Evolutionary conservation across 768 basidiomycete species (phyloP).

Genomic region (Candolleomyces aberdarensis): DNA sequence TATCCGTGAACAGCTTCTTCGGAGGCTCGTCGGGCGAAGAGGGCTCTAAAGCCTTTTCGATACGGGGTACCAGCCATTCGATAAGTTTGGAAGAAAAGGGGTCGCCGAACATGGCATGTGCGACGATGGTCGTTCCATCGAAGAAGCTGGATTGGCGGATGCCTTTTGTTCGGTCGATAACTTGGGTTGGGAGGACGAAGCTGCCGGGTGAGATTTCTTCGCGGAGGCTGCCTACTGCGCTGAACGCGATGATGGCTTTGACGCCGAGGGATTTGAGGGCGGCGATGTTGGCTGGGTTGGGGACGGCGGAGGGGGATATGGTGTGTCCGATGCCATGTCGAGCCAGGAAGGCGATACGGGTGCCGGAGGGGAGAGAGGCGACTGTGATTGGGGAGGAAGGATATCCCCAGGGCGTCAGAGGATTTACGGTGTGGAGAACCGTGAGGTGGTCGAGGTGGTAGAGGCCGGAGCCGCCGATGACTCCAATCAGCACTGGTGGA

Average conservation of each 20-base stretch:
- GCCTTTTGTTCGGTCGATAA: constrained; percentile 97
- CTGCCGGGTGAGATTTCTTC: constrained; percentile 92
- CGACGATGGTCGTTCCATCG: constrained; percentile 76
- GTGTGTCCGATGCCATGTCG: constrained; percentile 85
- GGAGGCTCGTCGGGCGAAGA: too few relatives aligned
- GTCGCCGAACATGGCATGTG: constrained; percentile 92
- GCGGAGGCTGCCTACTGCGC: constrained; percentile 90
- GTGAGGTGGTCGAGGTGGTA: constrained; percentile 93
- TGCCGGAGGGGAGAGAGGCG: constrained; percentile 77
- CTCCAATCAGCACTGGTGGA: constrained; percentile 69
- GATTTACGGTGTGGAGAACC: constrained; percentile 70
- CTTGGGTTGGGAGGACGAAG: constrained; percentile 84
- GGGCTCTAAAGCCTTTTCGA: constrained; percentile 39
- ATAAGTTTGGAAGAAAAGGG: constrained; percentile 73
- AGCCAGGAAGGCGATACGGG: constrained; percentile 83
- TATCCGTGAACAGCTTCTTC: constrained; percentile 73
- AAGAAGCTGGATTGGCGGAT: constrained; percentile 89
- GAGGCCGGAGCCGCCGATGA: constrained; percentile 89
- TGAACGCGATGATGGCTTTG: constrained; percentile 87
- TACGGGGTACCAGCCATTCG: constrained; percentile 60
- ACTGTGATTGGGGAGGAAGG: constrained; percentile 94
- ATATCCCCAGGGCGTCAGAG: constrained; percentile 93
- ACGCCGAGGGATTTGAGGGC: constrained; percentile 92
- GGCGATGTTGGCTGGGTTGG: constrained; percentile 89
- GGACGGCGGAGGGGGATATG: constrained; percentile 77